A percentile compares a stretch with the other conserved stretches of the same genome.
These are phyloP conservation scores for Areca catechu DNA, from an alignment of 176 grass and related monocot genomes.

Conservation along the genomic window DNA sequence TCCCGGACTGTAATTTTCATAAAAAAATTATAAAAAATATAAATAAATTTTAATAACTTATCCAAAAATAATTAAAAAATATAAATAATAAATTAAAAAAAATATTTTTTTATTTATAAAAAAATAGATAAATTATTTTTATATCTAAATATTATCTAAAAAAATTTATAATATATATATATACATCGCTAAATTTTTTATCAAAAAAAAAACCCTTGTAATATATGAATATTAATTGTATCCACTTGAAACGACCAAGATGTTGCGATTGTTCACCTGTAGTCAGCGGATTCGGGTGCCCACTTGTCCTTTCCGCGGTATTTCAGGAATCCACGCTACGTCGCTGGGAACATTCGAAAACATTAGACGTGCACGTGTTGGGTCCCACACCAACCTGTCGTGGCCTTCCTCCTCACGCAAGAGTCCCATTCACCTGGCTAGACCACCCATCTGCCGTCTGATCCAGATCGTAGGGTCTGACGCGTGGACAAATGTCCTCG, in stretches of 20 bases:
- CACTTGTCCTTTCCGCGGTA: constrained; percentile 33
- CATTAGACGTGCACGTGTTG: not conserved
- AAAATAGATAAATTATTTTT: too few species aligned
- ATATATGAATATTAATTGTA: not conserved
- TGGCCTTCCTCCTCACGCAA: constrained; percentile 33
- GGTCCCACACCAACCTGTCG: constrained; percentile 16
- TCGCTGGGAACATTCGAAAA: not conserved
- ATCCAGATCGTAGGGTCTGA: constrained; percentile 18
- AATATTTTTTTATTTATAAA: too few species aligned
- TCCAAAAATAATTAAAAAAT: too few species aligned
- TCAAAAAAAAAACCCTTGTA: too few species aligned
- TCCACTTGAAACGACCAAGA: not conserved
- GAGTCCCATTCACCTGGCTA: constrained; percentile 24
- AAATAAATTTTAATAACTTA: too few species aligned
- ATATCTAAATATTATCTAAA: too few species aligned
- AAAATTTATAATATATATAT: too few species aligned
- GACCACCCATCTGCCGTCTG: constrained; percentile 5
- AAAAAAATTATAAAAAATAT: too few species aligned
- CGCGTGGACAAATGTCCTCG: too few species aligned
- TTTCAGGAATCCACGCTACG: constrained; percentile 31
- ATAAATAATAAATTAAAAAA: too few species aligned
- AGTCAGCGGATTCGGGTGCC: constrained; percentile 28
- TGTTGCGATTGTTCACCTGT: not conserved
- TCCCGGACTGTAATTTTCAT: too few species aligned
- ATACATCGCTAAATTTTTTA: too few species aligned